Evolutionary conservation across 768 basidiomycete genomes (phyloP), one percentile per base, ranked within the genome.

Genomic region (Fibroporia radiculosa): DNA sequence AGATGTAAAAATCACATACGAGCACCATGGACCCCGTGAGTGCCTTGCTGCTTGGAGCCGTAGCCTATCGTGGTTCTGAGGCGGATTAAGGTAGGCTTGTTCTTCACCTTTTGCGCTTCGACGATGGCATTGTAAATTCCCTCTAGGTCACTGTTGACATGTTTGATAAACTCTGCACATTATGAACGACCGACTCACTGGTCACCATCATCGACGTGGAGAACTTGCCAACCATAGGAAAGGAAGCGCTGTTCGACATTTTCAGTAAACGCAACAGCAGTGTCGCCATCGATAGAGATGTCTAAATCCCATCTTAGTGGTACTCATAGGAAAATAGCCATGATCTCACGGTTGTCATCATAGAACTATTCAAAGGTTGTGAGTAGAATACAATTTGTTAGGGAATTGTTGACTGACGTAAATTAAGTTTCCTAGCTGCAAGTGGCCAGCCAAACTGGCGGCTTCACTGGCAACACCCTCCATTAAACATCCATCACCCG

Each of bases 211-310:
- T 82, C 72, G 47, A 93, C 87, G 58, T 76, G 77, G 49, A 93
- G 77, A 46, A 93, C 90, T 51, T 96, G 85, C 93, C 93, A 97
- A 44, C 88, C 91, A 65, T 96, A 96, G 2, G 93, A 63, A 60
- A 81, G 68, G 75, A 93, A 96, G 45, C 93, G 82, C 60, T 83
- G 80, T 55, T 77, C 79, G 44, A 95, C 91, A 56, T 96, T 80
- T 66, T 97, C 93, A 33, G 93, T 97, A 74, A 97, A 97, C 14
- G 93, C 86, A 45, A 83, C 75, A 45, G 79, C 79, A 52, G 93
- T 97, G 66, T 91, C 80, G 51, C 93, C 93, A 61, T 97, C 93
- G 56, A 97, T 96, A 51, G 93, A 90, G 64, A 97, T 97, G 64
- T 92, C 88, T 92, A 40, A 26, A 14, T 35, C 36, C 43, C 40